Evolutionary conservation across 176 grass and related monocot species (phyloP), one percentile per base, ranked within the genome.

Genomic region (Dendrocalamus sinicus): DNA sequence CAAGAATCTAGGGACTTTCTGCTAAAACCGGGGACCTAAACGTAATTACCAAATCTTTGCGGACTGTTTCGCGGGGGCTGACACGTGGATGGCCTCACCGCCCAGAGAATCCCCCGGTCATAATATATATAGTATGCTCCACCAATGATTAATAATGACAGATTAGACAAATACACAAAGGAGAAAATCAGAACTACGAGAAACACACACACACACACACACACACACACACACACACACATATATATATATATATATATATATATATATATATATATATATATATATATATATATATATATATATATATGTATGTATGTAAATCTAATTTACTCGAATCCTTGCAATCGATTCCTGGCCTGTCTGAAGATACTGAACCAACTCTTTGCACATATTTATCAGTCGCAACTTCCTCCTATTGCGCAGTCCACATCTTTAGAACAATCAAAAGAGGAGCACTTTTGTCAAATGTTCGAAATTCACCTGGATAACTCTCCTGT

Each of bases 351-450:
- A 70, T 84, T 99, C 97, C 59, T 99, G 97, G 20, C 90, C 90
- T 12, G 97, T 96, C 77, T 88, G 94, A 87, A 99, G 92, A 84
- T 94, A 99, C 39, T 99, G 97, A 88, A 83, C 85, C 70, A 99
- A 91, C 83, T 99, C 97, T 76, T 96, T 99, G 68, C 90, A 85
- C 97, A 99, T 99, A 82, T 88, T 90, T 88, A 92, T 92, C 17
- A 96, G 90, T 72, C 94, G 94, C 67, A 83, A 81, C 6, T 99
- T 90, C 85, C 96, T 99, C 88, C 94, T 99, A 72, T 99, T 99
- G n/a, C 90, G 92, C 89, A 99, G 86, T 51, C 20, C 58, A 74
- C 48, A 46, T 65, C 28, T 78, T 72, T 45, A 84, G 8, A 79
- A 69, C 7, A 45, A 47, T 35, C 11, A 61, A 82, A 81, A 37